Evolutionary conservation across 805 yeast species (phyloP).

Genomic region (Yamadazyma laniorum): DNA sequence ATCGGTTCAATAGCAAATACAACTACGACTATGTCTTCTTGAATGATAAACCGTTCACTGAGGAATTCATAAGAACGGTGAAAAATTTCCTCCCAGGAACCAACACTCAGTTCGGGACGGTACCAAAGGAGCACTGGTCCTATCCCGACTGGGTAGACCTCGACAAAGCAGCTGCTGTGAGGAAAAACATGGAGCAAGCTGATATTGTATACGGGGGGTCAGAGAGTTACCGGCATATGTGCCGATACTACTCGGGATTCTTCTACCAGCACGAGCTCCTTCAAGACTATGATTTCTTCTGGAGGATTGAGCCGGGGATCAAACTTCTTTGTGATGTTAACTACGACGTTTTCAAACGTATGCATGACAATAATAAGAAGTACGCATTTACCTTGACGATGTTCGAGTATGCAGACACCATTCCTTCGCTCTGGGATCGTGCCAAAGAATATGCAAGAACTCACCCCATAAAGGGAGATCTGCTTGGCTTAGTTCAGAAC

Average conservation of each 20-base stretch:
- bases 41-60: constrained; percentile 64
- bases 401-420: constrained; percentile 61
- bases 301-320: constrained; percentile 78
- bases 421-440: constrained; percentile 61
- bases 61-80: constrained; percentile 51
- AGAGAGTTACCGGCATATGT: constrained; percentile 71
- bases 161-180: constrained; percentile 17
- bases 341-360: constrained; percentile 58
- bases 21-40: constrained; percentile 80
- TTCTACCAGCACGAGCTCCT: constrained; percentile 62
- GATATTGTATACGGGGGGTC: constrained; percentile 56
- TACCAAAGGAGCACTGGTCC: constrained; percentile 66
- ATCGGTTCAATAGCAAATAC: constrained; percentile 58
- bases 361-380: constrained; percentile 52
- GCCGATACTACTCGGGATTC: constrained; percentile 50
- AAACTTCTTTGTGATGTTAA: constrained; percentile 58
- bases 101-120: constrained; percentile 56
- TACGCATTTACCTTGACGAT: constrained; percentile 70
- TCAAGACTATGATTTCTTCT: constrained; percentile 61
- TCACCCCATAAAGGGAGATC: constrained; percentile 26
- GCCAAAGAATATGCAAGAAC: constrained; percentile 37
- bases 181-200: constrained; percentile 10
- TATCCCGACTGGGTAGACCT: constrained; percentile 64
- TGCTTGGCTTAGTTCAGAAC: constrained; percentile 12
- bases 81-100: constrained; percentile 55